Evolutionary conservation across 108 stramenopile genomes (phyloP).

Genomic region (Seminavis robusta): DNA sequence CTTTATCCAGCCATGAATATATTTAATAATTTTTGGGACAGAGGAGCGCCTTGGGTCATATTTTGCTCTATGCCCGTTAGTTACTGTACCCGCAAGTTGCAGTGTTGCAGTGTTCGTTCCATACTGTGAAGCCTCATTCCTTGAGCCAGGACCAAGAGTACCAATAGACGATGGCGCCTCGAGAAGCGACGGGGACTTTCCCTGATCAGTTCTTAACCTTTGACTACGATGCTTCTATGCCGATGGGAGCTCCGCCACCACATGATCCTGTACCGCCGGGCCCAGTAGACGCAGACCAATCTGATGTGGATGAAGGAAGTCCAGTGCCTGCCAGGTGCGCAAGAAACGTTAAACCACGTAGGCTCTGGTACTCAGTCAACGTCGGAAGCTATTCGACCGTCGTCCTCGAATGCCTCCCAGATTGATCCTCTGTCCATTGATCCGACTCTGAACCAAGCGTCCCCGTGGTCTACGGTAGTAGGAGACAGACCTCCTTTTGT

Average conservation of each 20-base stretch:
- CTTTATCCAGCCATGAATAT: too few relatives aligned
- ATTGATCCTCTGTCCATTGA: conserved; percentile 66
- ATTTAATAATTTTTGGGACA: too few relatives aligned
- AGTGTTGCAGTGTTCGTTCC: too few relatives aligned
- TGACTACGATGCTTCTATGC: conserved; percentile 51
- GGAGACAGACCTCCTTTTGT: neutral
- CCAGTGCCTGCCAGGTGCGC: neutral
- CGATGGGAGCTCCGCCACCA: conserved; percentile 29
- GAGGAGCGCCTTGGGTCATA: too few relatives aligned
- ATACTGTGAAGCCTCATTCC: too few relatives aligned
- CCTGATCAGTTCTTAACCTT: conserved; percentile 68
- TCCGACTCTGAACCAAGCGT: conserved; percentile 35
- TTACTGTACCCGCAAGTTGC: too few relatives aligned
- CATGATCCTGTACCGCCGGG: conserved; percentile 27
- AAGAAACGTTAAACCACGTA: conserved; percentile 2
- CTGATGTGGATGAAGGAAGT: neutral
- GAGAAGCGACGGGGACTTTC: conserved; percentile 73
- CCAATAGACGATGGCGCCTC: conserved; percentile 69
- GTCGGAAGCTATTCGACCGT: conserved; percentile 1
- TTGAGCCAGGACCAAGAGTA: too few relatives aligned
- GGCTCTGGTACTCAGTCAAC: conserved; percentile 9
- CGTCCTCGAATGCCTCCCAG: conserved; percentile 12
- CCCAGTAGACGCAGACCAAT: conserved; percentile 11
- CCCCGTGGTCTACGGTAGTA: neutral
- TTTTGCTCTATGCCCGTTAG: too few relatives aligned